Evolutionary conservation across 2,329 filamentous ascomycete genomes (phyloP).

Genomic region (Furcasterigmium furcatum): DNA sequence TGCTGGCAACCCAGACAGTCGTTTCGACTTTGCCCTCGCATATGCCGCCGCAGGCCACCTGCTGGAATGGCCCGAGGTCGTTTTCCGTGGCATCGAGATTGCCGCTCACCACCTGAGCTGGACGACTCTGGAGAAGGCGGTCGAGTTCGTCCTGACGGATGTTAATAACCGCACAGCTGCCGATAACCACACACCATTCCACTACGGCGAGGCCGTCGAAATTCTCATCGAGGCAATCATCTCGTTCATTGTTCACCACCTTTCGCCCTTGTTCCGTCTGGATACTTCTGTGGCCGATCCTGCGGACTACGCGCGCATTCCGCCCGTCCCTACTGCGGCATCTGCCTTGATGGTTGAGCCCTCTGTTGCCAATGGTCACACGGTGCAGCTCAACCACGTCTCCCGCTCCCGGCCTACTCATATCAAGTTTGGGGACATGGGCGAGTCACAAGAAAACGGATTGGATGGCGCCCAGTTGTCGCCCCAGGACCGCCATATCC

Average conservation of each 20-base stretch:
- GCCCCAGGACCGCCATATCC: conserved; percentile 18
- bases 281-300: conserved; percentile 39
- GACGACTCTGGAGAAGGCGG: conserved; percentile 57
- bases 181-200: conserved; percentile 34
- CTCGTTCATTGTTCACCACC: conserved; percentile 57
- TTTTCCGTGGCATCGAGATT: conserved; percentile 56
- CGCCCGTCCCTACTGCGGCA: conserved; percentile 36
- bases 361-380: conserved; percentile 33
- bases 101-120: conserved; percentile 56
- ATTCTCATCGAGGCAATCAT: conserved; percentile 52
- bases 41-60: conserved; percentile 62
- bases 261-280: conserved; percentile 58
- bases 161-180: conserved; percentile 14
- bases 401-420: conserved; percentile 53
- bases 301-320: conserved; percentile 36
- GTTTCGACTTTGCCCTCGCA: conserved; percentile 55
- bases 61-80: conserved; percentile 52
- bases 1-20: conserved; percentile 35
- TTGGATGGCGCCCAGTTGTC: background rate
- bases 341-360: conserved; percentile 14
- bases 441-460: conserved; percentile 16
- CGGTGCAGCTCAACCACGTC: conserved; percentile 27
- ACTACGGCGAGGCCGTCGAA: conserved; percentile 53
- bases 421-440: conserved; percentile 70
- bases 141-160: conserved; percentile 54